phyloP scores from a whole-genome alignment of 768 basidiomycete genomes.

The Boletus coccyginus region DNA sequence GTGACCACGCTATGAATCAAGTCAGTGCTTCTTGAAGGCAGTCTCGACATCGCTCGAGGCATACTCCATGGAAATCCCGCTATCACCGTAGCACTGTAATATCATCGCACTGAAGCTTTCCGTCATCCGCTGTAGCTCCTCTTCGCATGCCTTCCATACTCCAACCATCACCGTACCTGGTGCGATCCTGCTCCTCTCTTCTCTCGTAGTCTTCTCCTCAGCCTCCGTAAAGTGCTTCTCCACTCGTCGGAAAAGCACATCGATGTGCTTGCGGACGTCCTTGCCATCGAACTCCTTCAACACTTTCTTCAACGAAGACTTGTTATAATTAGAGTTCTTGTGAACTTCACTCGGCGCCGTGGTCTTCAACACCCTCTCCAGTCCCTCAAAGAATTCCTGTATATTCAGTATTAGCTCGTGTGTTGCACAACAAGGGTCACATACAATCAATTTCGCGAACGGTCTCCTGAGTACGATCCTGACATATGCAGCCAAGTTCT shows the following conservation, averaged over 20 bases:
- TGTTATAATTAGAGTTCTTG: constrained; percentile 71
- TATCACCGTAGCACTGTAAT: constrained; percentile 75
- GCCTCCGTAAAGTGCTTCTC: constrained; percentile 95
- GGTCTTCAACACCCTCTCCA: constrained; percentile 83
- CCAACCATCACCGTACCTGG: constrained; percentile 69
- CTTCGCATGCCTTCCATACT: constrained; percentile 91
- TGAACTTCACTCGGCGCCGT: constrained; percentile 75
- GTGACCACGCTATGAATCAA: constrained; percentile 18
- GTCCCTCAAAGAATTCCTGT: constrained; percentile 93
- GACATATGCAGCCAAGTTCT: constrained; percentile 84
- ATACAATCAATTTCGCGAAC: constrained; percentile 81
- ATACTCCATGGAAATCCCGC: constrained; percentile 73
- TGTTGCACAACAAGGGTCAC: constrained; percentile 23
- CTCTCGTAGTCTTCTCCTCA: constrained; percentile 60
- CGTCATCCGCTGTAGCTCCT: constrained; percentile 73
- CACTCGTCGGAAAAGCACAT: constrained; percentile 83
- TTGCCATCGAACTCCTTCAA: constrained; percentile 84
- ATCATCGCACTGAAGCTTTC: constrained; percentile 68
- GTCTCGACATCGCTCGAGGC: constrained; percentile 69
- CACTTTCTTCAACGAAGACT: constrained; percentile 76
- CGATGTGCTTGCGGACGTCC: constrained; percentile 86
- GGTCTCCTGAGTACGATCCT: constrained; percentile 84
- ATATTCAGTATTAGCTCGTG: constrained; percentile 5
- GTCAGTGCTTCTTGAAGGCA: constrained; percentile 68
- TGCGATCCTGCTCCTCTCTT: constrained; percentile 51